A percentile compares a stretch with the other conserved stretches of the same genome.
phyloP scores from a whole-genome alignment of 116 monocot species.

The Zostera marina region DNA sequence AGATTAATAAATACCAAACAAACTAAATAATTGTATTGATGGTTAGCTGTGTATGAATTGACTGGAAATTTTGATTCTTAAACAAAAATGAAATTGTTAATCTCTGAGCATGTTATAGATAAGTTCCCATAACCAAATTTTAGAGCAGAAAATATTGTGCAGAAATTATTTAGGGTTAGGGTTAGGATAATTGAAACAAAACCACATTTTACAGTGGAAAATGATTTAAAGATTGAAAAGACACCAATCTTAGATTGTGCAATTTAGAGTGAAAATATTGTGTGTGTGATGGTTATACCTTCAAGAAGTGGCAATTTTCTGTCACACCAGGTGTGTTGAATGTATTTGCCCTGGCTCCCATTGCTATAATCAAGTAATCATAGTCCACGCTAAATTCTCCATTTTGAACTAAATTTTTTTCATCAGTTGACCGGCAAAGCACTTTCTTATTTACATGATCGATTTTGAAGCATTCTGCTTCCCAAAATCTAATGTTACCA shows the following conservation, averaged over 20 bases:
- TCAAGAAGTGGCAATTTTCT: slow-evolving; percentile 83
- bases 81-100: no score
- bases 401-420: slow-evolving; percentile 68
- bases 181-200: no score
- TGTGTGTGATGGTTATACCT: slow-evolving; percentile 54
- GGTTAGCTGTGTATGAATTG: no score
- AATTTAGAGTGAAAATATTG: not conserved
- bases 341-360: slow-evolving; percentile 73
- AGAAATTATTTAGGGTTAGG: no score
- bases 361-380: slow-evolving; percentile 69
- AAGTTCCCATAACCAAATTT: no score
- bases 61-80: no score
- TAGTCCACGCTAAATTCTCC: slow-evolving; percentile 83
- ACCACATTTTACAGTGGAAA: not conserved
- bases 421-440: slow-evolving; percentile 50
- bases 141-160: no score
- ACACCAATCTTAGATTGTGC: not conserved
- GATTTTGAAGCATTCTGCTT: slow-evolving; percentile 91
- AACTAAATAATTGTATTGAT: not conserved
- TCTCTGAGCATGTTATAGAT: no score
- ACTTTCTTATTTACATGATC: slow-evolving; percentile 69
- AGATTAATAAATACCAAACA: not conserved
- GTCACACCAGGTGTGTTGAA: slow-evolving; percentile 95
- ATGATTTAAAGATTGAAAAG: not conserved
- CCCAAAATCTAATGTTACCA: slow-evolving; percentile 62